Base-by-base conservation (phyloP, 1,139 yeast genomes). In the Kodamaea sp. region DNA sequence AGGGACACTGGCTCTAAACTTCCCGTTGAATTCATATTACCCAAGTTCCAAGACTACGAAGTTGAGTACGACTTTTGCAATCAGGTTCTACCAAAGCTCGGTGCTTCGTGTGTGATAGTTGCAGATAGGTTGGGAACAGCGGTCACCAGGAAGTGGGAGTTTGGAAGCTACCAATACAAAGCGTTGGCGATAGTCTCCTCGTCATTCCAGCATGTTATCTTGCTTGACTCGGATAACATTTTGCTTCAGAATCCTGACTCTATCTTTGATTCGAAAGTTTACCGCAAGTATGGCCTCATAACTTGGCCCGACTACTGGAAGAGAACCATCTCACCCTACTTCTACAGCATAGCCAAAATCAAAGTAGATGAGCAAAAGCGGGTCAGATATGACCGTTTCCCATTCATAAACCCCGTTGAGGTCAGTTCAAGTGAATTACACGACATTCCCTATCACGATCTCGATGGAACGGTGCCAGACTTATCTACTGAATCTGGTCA, bases 281-380 rank as follows among this genome's bases (percentile, higher is more conserved):
- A 70, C 57, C 57, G 56, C 27, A 52, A 70, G 20, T 61, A 68
- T 31, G 89, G 90, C 1, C 68, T 82, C 57, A 73, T 85, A 4
- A 62, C 82, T 20, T 85, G 94, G 90, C 92, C 94, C 5, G 95
- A 85, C 57, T 85, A 78, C 54, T 85, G 95, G 95, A 70, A 76
- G 48, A 67, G 94, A 45, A 74, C 86, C 1, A 80, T 83, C 2
- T 73, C 82, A 3, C 94, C 94, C 4, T 59, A 58, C 22, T 85
- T 69, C 52, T 85, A 81, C 55, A 75, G 79, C 13, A 73, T 85
- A 38, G 86, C 88, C 0, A 82, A 73, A 3, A 59, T 75, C 6
- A 50, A 60, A 20, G 65, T 78, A 5, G 61, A 60, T 10, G 51
- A 55, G 21, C 23, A 26, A 3, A 58, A 55, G 60, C 58, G 43